A percentile compares a stretch with the other conserved stretches of the same genome.
Conservation (phyloP, 1,139 yeast genomes). For the Pichia sp. region DNA sequence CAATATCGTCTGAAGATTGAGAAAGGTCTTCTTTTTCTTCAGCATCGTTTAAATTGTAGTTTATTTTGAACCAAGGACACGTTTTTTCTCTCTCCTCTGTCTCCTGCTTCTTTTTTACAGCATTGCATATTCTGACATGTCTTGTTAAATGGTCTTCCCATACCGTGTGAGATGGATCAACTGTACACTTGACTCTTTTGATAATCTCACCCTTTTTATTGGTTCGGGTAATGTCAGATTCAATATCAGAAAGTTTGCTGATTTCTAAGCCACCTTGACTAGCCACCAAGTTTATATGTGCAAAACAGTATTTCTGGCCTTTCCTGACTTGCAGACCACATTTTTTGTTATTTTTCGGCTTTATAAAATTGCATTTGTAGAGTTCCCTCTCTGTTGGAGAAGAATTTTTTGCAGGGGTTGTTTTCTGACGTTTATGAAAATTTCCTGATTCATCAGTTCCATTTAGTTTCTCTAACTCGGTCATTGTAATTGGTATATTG, state of each 20-base stretch:
- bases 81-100: slow-evolving; percentile 18
- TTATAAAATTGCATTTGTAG: slow-evolving; percentile 26
- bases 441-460: background rate
- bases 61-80: slow-evolving; percentile 23
- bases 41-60: slow-evolving; percentile 24
- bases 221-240: slow-evolving; percentile 19
- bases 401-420: background rate
- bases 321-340: slow-evolving; percentile 62
- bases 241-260: background rate
- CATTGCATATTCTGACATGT: slow-evolving; percentile 65
- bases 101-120: slow-evolving; percentile 29
- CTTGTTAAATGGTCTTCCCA: slow-evolving; percentile 53
- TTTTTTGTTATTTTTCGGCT: slow-evolving; percentile 24
- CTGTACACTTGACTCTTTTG: slow-evolving; percentile 68
- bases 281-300: slow-evolving; percentile 40
- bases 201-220: slow-evolving; percentile 30
- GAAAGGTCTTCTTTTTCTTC: background rate
- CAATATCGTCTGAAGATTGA: slow-evolving; percentile 18
- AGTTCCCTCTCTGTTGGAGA: slow-evolving; percentile 1
- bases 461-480: background rate
- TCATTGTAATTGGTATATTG: background rate
- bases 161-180: slow-evolving; percentile 71
- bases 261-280: background rate
- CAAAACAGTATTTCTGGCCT: slow-evolving; percentile 55
- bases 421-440: slow-evolving; percentile 3